phyloP scores from a whole-genome alignment of 2,329 filamentous ascomycete species.

The Endothia cerciana region DNA sequence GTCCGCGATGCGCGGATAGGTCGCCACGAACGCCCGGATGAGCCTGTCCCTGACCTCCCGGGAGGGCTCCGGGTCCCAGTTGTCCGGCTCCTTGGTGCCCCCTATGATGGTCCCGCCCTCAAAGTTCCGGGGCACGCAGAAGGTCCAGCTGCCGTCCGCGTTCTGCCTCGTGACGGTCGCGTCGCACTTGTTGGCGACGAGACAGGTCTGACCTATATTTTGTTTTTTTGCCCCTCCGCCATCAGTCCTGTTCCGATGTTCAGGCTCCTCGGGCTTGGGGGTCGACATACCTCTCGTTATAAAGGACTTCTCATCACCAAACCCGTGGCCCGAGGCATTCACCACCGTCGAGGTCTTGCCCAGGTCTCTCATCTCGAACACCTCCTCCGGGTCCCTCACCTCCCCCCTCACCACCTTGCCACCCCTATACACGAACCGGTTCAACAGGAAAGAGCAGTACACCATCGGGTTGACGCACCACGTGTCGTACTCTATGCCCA shows the following conservation, averaged over 20 bases:
- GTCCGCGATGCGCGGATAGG: slow-evolving; percentile 40
- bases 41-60: slow-evolving; percentile 50
- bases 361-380: slow-evolving; percentile 41
- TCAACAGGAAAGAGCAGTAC: slow-evolving; percentile 53
- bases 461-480: slow-evolving; percentile 60
- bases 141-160: slow-evolving; percentile 65
- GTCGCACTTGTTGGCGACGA: slow-evolving; percentile 44
- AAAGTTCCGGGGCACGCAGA: slow-evolving; percentile 64
- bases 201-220: slow-evolving; percentile 48
- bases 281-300: slow-evolving; percentile 45
- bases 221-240: background rate
- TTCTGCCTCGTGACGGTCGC: slow-evolving; percentile 62
- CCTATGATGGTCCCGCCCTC: slow-evolving; percentile 68
- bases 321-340: slow-evolving; percentile 52
- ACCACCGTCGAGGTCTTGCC: slow-evolving; percentile 41
- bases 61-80: slow-evolving; percentile 57
- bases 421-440: slow-evolving; percentile 45
- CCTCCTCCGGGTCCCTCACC: slow-evolving; percentile 43
- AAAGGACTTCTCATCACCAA: slow-evolving; percentile 46
- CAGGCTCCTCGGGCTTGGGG: background rate
- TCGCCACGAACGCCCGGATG: slow-evolving; percentile 44
- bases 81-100: slow-evolving; percentile 64
- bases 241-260: background rate
- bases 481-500: slow-evolving; percentile 56
- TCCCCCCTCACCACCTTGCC: slow-evolving; percentile 42